Evolutionary conservation across 192 early-diverging fungal genomes (phyloP).

Genomic region (Obelidium mucronatum): DNA sequence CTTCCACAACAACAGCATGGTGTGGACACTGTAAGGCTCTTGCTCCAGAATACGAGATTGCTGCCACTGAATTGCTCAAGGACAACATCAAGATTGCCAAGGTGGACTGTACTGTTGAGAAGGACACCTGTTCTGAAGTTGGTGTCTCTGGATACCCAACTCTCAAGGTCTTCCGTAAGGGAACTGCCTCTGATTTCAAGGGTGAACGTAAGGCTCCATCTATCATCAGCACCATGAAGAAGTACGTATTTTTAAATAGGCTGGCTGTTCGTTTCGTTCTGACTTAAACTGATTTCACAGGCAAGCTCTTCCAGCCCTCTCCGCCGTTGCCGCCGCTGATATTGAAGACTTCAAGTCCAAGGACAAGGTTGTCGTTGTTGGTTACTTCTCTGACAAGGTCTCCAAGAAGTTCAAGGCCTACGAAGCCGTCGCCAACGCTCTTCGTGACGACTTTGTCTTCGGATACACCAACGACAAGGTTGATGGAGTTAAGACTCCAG

Average conservation of each 20-base stretch:
- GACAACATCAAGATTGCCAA: conserved; percentile 83
- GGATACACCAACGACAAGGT: conserved; percentile 77
- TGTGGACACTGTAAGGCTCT: conserved; percentile 95
- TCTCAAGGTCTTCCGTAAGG: conserved; percentile 86
- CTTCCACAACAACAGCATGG: conserved; percentile 65
- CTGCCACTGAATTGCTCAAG: conserved; percentile 85
- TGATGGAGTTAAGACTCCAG: conserved; percentile 59
- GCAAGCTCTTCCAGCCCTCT: conserved; percentile 84
- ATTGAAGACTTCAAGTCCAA: conserved; percentile 79
- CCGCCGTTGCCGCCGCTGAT: conserved; percentile 70
- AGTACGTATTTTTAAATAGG: conserved; percentile 55
- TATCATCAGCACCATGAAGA: conserved; percentile 94
- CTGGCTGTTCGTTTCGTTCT: background rate
- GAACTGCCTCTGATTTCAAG: conserved; percentile 76
- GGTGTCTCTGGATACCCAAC: conserved; percentile 92
- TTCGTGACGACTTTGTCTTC: conserved; percentile 89
- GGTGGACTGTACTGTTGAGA: conserved; percentile 95
- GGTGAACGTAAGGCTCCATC: conserved; percentile 86
- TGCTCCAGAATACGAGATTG: conserved; percentile 94
- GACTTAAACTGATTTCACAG: conserved; percentile 37
- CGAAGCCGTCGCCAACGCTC: conserved; percentile 73
- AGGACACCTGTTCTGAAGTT: conserved; percentile 81
- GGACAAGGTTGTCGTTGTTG: conserved; percentile 92
- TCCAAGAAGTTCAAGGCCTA: conserved; percentile 72
- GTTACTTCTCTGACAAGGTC: conserved; percentile 70